A percentile compares a stretch with the other conserved stretches of the same genome.
Evolutionary conservation across 2,329 filamentous ascomycete species (phyloP).

Genomic region (Elsinoe batatas): DNA sequence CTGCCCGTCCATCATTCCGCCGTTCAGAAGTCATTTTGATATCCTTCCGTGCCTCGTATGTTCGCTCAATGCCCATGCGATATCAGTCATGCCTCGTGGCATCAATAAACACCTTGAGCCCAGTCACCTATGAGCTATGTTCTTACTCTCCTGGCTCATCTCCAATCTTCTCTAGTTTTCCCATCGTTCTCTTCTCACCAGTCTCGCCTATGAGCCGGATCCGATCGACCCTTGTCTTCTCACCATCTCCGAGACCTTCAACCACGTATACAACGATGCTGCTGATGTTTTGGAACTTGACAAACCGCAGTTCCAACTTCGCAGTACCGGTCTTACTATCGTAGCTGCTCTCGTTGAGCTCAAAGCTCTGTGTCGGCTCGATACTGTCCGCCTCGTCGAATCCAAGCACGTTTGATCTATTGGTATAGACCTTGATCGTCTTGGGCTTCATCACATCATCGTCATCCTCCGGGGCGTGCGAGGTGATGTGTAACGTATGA

Average conservation of each 20-base stretch:
- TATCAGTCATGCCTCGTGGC: not conserved
- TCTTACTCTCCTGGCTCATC: constrained; percentile 58
- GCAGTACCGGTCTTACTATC: constrained; percentile 41
- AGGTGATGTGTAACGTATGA: constrained; percentile 80
- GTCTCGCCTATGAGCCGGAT: constrained; percentile 75
- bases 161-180: constrained; percentile 89
- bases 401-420: constrained; percentile 79
- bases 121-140: not conserved
- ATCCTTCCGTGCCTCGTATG: not conserved
- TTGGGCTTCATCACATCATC: constrained; percentile 69
- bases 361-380: constrained; percentile 67
- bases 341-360: constrained; percentile 70
- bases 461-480: constrained; percentile 54
- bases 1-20: not conserved
- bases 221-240: constrained; percentile 76
- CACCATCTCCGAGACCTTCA: constrained; percentile 66
- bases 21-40: not conserved
- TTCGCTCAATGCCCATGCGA: not conserved
- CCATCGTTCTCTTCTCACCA: constrained; percentile 85
- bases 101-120: not conserved
- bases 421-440: constrained; percentile 76
- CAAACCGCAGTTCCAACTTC: constrained; percentile 62
- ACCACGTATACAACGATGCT: constrained; percentile 82
- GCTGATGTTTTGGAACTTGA: constrained; percentile 93
- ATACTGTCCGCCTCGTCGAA: constrained; percentile 92